Evolutionary conservation across 2,329 filamentous ascomycete genomes (phyloP).

Genomic region (Davidsoniella australis): DNA sequence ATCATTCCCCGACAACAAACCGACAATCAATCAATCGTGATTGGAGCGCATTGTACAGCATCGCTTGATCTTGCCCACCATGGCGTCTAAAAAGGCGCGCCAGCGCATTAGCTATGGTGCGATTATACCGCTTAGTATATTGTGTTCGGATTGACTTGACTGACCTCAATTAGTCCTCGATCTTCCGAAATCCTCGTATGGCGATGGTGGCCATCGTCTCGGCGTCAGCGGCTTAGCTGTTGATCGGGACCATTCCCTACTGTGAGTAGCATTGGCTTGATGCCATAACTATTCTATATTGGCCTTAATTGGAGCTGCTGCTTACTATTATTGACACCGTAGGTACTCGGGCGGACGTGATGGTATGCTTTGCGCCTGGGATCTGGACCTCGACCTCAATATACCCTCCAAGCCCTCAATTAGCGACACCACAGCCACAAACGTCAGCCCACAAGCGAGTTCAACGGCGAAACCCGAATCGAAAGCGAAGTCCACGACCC

Average conservation of each 20-base stretch:
- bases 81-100: slow-evolving; percentile 47
- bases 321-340: slow-evolving; percentile 2
- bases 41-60: not conserved
- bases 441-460: slow-evolving; percentile 15
- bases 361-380: slow-evolving; percentile 91
- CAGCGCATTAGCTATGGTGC: slow-evolving; percentile 56
- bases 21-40: not conserved
- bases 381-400: slow-evolving; percentile 56
- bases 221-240: slow-evolving; percentile 90
- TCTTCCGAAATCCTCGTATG: slow-evolving; percentile 39
- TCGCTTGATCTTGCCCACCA: slow-evolving; percentile 20
- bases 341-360: slow-evolving; percentile 95
- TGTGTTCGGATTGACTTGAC: not conserved
- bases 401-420: slow-evolving; percentile 16
- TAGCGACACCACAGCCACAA: slow-evolving; percentile 16
- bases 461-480: slow-evolving; percentile 20
- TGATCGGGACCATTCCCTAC: slow-evolving; percentile 63
- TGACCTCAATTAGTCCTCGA: slow-evolving; percentile 32
- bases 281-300: slow-evolving; percentile 11
- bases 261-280: slow-evolving; percentile 40
- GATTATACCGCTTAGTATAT: slow-evolving; percentile 15
- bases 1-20: too few species aligned
- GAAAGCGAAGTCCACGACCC: slow-evolving; percentile 31
- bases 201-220: slow-evolving; percentile 73
- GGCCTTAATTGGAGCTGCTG: slow-evolving; percentile 12